Conservation (phyloP, 176 grass and related monocot species). For the Musa troglodytarum region DNA sequence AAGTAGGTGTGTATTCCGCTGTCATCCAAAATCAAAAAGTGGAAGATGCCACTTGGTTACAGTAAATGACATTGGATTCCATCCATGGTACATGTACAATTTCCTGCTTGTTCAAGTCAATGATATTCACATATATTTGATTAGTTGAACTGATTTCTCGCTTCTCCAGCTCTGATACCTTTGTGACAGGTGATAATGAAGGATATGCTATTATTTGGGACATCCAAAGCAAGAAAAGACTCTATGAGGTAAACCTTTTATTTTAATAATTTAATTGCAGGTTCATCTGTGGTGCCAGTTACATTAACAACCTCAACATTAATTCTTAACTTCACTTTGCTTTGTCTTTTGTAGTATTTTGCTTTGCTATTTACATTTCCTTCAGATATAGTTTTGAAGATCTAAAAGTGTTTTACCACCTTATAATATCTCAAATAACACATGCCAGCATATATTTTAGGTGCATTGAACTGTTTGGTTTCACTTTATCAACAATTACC, state of each 20-base stretch:
- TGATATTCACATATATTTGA: not conserved
- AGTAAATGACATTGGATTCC: constrained; percentile 46
- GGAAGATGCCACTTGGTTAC: constrained; percentile 42
- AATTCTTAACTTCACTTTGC: not conserved
- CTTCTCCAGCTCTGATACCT: constrained; percentile 41
- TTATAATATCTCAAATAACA: too few relatives aligned
- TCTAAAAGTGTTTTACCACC: too few relatives aligned
- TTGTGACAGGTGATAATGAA: constrained; percentile 65
- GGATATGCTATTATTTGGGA: constrained; percentile 52
- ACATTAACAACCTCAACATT: not conserved
- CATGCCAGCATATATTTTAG: too few relatives aligned
- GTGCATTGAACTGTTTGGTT: too few relatives aligned
- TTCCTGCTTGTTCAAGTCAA: constrained; percentile 7
- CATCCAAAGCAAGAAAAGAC: constrained; percentile 46
- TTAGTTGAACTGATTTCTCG: not conserved
- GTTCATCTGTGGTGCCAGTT: not conserved
- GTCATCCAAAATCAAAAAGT: constrained; percentile 59
- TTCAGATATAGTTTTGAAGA: too few relatives aligned
- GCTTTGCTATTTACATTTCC: too few relatives aligned
- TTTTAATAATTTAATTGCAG: not conserved
- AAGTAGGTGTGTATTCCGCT: constrained; percentile 60
- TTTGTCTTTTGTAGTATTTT: not conserved
- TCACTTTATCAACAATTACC: too few relatives aligned
- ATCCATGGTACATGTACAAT: constrained; percentile 43
- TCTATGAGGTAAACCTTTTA: constrained; percentile 39